Conservation (phyloP, 2,329 filamentous ascomycete genomes). For the Pezicula rhizophila region DNA sequence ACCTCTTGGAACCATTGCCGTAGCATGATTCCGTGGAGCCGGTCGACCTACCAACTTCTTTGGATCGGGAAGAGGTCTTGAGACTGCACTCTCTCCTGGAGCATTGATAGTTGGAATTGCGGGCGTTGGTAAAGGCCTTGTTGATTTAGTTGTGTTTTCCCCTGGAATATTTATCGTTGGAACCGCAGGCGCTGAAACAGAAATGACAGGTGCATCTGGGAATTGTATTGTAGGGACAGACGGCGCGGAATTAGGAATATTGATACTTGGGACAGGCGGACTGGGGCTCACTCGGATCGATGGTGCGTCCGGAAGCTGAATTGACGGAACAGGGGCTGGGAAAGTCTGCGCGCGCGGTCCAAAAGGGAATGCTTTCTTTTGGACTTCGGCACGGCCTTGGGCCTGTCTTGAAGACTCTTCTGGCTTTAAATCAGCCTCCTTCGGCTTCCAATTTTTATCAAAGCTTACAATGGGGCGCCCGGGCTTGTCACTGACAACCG, state of each 20-base stretch:
- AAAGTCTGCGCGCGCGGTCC: constrained; percentile 21
- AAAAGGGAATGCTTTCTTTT: constrained; percentile 22
- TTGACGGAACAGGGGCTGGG: constrained; percentile 28
- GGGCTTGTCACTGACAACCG: constrained; percentile 82
- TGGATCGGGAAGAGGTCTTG: constrained; percentile 34
- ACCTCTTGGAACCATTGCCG: constrained; percentile 22
- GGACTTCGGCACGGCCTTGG: constrained; percentile 19
- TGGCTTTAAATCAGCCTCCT: constrained; percentile 59
- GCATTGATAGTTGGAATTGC: constrained; percentile 28
- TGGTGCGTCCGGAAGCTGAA: constrained; percentile 34
- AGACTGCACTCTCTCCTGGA: neutral
- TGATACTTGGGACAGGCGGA: constrained; percentile 15
- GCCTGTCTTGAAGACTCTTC: constrained; percentile 33
- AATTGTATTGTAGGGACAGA: constrained; percentile 26
- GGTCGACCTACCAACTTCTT: constrained; percentile 19
- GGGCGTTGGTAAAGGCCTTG: constrained; percentile 22
- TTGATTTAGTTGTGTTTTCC: constrained; percentile 22
- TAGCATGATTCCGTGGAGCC: constrained; percentile 29
- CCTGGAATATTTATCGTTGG: constrained; percentile 45
- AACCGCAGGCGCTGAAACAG: constrained; percentile 20
- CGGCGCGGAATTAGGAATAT: constrained; percentile 8
- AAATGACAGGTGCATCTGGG: constrained; percentile 21
- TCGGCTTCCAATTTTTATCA: constrained; percentile 73
- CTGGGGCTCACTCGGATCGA: constrained; percentile 38
- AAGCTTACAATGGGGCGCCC: constrained; percentile 97